Evolutionary conservation across 805 yeast species (phyloP).

Genomic region (Candida orba): DNA sequence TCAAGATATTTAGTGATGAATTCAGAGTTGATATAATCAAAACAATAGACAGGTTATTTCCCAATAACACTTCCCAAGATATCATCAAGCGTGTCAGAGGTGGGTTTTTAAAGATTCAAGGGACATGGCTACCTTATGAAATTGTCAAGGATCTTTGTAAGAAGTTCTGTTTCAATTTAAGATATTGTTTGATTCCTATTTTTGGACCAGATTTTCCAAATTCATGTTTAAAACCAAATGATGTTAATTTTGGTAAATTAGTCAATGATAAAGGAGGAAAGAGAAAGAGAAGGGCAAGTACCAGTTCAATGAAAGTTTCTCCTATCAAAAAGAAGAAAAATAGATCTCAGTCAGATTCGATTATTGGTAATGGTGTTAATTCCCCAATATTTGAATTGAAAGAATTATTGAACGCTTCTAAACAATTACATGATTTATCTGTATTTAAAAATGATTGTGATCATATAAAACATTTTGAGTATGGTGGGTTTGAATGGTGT

Average conservation of each 20-base stretch:
- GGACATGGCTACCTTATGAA: slow-evolving; percentile 81
- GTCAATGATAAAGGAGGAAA: slow-evolving; percentile 9
- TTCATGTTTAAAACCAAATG: slow-evolving; percentile 24
- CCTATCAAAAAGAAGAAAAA: slow-evolving; percentile 4
- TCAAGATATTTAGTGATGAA: slow-evolving; percentile 63
- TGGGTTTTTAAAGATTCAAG: slow-evolving; percentile 87
- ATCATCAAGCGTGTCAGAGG: slow-evolving; percentile 68
- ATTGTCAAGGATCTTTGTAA: slow-evolving; percentile 62
- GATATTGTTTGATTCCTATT: slow-evolving; percentile 69
- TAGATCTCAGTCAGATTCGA: slow-evolving; percentile 21
- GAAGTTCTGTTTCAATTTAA: slow-evolving; percentile 69
- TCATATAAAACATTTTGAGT: slow-evolving; percentile 13
- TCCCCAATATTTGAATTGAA: slow-evolving; percentile 20
- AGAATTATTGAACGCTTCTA: slow-evolving; percentile 23
- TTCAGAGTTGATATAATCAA: slow-evolving; percentile 72
- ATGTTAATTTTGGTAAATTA: slow-evolving; percentile 18
- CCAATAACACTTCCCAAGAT: slow-evolving; percentile 12
- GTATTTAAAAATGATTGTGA: background rate
- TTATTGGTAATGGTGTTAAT: background rate
- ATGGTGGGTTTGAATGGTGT: slow-evolving; percentile 25
- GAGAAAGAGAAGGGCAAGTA: slow-evolving; percentile 9
- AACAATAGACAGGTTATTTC: slow-evolving; percentile 33
- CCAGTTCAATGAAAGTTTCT: background rate
- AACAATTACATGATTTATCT: slow-evolving; percentile 22
- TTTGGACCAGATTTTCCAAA: slow-evolving; percentile 61